phyloP scores from a whole-genome alignment of 179 eudicot genomes.

The Pouteria campechiana region DNA sequence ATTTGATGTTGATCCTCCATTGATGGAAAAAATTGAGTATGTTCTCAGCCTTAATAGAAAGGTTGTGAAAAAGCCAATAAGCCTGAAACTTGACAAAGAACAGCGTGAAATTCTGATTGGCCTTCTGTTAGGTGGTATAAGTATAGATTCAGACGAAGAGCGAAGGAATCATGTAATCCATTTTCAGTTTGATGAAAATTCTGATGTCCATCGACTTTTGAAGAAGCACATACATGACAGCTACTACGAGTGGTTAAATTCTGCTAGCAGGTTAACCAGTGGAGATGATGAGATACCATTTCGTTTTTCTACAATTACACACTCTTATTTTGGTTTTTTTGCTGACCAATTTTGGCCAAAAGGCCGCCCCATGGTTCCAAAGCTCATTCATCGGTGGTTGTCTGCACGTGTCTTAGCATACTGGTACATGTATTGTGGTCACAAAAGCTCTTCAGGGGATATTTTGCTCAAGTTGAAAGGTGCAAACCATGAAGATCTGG shows the following conservation, averaged over 20 bases:
- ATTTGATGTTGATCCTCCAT: constrained; percentile 47
- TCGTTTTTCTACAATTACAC: constrained; percentile 50
- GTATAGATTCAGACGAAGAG: constrained; percentile 33
- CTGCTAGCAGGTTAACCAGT: constrained; percentile 16
- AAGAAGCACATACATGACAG: constrained; percentile 52
- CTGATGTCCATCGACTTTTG: constrained; percentile 33
- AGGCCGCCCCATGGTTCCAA: constrained; percentile 58
- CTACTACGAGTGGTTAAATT: constrained; percentile 76
- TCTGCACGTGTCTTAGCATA: constrained; percentile 83
- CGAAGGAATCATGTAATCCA: constrained; percentile 27
- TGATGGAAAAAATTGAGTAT: constrained; percentile 49
- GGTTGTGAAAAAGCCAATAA: constrained; percentile 24
- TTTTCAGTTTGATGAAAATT: constrained; percentile 55
- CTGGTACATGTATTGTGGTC: constrained; percentile 86
- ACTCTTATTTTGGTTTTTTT: constrained; percentile 59
- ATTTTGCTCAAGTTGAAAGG: constrained; percentile 69
- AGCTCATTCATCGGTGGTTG: constrained; percentile 77
- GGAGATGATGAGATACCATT: constrained; percentile 35
- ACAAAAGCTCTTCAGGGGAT: constrained; percentile 73
- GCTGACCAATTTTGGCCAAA: constrained; percentile 73
- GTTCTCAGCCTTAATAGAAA: constrained; percentile 28
- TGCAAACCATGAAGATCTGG: constrained; percentile 42
- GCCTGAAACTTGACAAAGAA: constrained; percentile 54
- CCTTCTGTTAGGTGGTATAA: constrained; percentile 69
- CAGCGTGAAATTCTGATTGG: constrained; percentile 87